Percentiles rank a stretch among this genome's conserved stretches.
Evolutionary conservation across 129 eudicot genomes (phyloP).

Genomic region (Pseudognaphalium luteoalbum): DNA sequence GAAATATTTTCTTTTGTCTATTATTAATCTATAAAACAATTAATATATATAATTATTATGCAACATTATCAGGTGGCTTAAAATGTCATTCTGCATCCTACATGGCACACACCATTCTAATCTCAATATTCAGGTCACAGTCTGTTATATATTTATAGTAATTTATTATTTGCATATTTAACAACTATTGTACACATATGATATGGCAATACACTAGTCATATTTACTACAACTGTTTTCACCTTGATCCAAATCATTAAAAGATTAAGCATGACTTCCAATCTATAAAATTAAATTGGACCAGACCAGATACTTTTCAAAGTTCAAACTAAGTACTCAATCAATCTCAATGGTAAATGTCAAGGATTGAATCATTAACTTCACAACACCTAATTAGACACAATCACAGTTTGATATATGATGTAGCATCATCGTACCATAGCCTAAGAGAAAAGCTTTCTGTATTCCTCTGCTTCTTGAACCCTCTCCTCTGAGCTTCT

Average conservation of each 20-base stretch:
- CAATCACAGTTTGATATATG: not conserved
- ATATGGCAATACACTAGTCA: not conserved
- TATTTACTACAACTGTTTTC: not conserved
- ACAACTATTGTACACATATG: too few relatives aligned
- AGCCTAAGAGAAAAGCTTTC: slow-evolving; percentile 50
- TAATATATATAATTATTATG: too few relatives aligned
- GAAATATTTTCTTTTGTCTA: not conserved
- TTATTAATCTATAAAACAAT: too few relatives aligned
- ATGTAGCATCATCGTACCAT: not conserved
- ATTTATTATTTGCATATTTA: too few relatives aligned
- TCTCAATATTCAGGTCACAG: too few relatives aligned
- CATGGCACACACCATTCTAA: too few relatives aligned
- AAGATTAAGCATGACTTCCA: too few relatives aligned
- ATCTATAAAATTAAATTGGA: too few relatives aligned
- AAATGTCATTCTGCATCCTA: too few relatives aligned
- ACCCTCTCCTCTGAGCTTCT: slow-evolving; percentile 75
- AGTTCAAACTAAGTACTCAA: not conserved
- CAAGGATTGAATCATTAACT: not conserved
- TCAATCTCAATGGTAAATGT: too few relatives aligned
- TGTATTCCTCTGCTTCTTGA: slow-evolving; percentile 65
- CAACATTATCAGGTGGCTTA: too few relatives aligned
- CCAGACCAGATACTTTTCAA: not conserved
- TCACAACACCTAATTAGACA: not conserved
- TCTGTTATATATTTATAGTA: too few relatives aligned
- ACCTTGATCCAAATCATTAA: not conserved